Conservation (phyloP, 106 monocot species). For the Gastrodia elata region DNA sequence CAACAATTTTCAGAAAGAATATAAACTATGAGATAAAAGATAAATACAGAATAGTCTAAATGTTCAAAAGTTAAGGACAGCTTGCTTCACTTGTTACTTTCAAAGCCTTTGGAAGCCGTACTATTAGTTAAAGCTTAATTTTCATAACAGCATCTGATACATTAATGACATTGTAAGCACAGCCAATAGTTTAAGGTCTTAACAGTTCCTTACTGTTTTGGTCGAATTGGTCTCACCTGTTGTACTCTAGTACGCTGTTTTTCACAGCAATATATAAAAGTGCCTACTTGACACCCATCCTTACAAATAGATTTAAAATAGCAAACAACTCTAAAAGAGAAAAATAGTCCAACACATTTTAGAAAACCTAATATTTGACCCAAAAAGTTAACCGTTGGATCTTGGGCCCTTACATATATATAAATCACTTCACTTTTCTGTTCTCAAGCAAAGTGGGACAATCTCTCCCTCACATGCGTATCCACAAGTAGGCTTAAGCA, state of each 20-base stretch:
- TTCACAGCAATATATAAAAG: not conserved
- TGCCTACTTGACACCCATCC: not conserved
- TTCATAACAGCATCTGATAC: not conserved
- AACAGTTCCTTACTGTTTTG: not conserved
- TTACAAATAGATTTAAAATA: not conserved
- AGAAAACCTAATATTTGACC: no score
- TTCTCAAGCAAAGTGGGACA: no score
- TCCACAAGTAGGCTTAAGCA: no score
- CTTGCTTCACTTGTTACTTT: not conserved
- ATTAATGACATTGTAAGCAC: not conserved
- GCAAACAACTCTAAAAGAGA: no score
- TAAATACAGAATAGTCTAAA: not conserved
- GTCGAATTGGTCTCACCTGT: not conserved
- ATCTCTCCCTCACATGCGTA: no score
- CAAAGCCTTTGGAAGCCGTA: not conserved
- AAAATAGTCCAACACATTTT: no score
- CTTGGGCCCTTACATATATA: no score
- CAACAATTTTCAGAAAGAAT: not conserved
- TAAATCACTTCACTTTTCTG: no score
- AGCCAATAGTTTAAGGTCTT: not conserved
- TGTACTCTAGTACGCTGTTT: not conserved
- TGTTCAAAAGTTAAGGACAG: not conserved
- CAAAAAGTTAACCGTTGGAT: no score
- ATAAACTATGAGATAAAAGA: not conserved
- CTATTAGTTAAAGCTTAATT: not conserved